Conservation (phyloP, 768 basidiomycete species). For the Crepidotus variabilis region DNA sequence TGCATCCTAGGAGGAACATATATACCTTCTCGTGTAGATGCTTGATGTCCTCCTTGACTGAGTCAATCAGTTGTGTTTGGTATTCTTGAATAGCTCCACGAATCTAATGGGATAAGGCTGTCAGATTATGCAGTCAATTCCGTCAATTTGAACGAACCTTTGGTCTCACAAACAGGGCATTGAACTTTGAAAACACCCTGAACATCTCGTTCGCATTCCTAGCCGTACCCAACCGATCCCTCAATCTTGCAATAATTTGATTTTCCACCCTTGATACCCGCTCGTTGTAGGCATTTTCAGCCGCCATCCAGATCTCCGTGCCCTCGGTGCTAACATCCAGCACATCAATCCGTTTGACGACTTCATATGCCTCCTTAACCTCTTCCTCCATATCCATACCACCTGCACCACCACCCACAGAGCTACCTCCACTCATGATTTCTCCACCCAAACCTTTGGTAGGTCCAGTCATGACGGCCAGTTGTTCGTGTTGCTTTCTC, state of each 20-base stretch:
- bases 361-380: conserved; percentile 93
- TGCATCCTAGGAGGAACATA: not conserved
- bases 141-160: conserved; percentile 54
- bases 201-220: conserved; percentile 99
- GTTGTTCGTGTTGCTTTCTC: conserved; percentile 96
- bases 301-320: conserved; percentile 95
- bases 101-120: conserved; percentile 46
- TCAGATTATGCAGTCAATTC: not conserved
- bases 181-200: conserved; percentile 97
- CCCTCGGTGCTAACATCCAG: conserved; percentile 94
- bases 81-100: conserved; percentile 99
- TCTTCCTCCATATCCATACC: conserved; percentile 99
- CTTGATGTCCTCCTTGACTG: conserved; percentile 98
- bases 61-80: conserved; percentile 97
- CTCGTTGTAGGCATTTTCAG: conserved; percentile 97
- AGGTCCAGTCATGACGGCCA: conserved; percentile 95
- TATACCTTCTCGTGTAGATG: conserved; percentile 85
- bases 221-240: conserved; percentile 91
- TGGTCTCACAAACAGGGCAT: conserved; percentile 91
- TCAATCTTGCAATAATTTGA: conserved; percentile 91
- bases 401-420: conserved; percentile 65
- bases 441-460: conserved; percentile 75
- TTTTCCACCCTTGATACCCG: conserved; percentile 97
- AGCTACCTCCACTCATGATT: not conserved
- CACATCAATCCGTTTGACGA: conserved; percentile 95